Conservation (phyloP, 108 stramenopile species). For the Schizochytrium sp. region DNA sequence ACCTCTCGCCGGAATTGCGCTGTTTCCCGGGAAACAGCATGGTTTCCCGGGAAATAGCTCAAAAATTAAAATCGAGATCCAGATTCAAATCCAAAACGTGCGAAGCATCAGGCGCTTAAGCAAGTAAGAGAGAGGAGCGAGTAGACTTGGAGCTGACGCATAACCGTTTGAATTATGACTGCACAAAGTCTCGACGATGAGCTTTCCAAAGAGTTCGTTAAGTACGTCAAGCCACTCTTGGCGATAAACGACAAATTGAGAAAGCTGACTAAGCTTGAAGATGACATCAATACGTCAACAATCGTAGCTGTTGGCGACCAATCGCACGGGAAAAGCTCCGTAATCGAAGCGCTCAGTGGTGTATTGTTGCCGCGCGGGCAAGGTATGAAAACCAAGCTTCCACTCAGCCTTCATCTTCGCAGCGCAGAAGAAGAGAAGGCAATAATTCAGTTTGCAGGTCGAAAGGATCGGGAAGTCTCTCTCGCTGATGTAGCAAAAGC, state of each 20-base stretch:
- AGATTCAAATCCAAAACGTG: no score
- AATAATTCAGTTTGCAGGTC: neutral
- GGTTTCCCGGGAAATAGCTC: no score
- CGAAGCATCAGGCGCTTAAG: no score
- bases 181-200: no score
- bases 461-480: neutral
- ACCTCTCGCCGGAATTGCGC: no score
- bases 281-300: neutral
- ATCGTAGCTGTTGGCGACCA: conserved; percentile 37
- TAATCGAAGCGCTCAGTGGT: conserved; percentile 31
- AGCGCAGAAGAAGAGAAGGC: neutral
- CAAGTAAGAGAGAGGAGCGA: no score
- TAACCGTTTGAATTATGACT: no score
- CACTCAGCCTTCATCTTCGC: conserved; percentile 3
- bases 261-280: neutral
- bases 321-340: neutral
- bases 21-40: no score
- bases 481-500: neutral
- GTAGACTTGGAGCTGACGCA: no score
- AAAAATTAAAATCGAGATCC: no score
- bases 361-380: conserved; percentile 29
- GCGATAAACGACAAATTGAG: neutral
- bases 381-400: conserved; percentile 24
- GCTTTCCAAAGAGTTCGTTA: no score
- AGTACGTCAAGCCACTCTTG: neutral